These are phyloP conservation scores for Casuarina cunninghamiana DNA, from an alignment of 306 rosid species.

Conservation along the genomic window DNA sequence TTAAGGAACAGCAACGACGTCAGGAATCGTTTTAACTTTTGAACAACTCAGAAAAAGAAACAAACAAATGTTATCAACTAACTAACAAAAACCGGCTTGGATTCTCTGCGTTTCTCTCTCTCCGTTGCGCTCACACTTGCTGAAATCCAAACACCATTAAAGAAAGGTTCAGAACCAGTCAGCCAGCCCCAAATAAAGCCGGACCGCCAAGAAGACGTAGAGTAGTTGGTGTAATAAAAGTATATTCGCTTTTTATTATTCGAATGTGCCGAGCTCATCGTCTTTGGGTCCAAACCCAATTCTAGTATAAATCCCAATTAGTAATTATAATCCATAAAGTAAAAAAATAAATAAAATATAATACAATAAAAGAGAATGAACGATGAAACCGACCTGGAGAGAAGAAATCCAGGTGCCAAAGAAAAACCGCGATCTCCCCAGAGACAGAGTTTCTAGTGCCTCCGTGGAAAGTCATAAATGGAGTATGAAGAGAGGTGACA, in stretches of 20 bases:
- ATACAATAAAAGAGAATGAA: neutral
- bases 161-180: neutral
- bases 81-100: neutral
- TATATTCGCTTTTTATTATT: slow-evolving; percentile 45
- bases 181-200: slow-evolving; percentile 4
- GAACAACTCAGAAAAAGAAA: slow-evolving; percentile 9
- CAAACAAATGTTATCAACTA: neutral
- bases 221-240: slow-evolving; percentile 32
- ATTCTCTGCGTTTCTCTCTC: neutral
- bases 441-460: neutral
- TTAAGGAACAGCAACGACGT: neutral
- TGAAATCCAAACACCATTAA: neutral
- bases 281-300: slow-evolving; percentile 8
- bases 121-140: neutral
- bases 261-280: slow-evolving; percentile 37
- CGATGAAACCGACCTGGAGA: slow-evolving; percentile 16
- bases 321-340: neutral
- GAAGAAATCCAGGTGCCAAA: slow-evolving; percentile 2
- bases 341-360: neutral
- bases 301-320: neutral
- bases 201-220: slow-evolving; percentile 29
- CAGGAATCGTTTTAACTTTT: neutral
- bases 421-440: neutral
- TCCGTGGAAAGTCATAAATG: neutral
- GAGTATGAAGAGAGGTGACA: neutral